Percentiles rank a stretch among this genome's conserved stretches.
phyloP scores from a whole-genome alignment of 2,329 filamentous ascomycete genomes.

The Diaporthe ampelina region DNA sequence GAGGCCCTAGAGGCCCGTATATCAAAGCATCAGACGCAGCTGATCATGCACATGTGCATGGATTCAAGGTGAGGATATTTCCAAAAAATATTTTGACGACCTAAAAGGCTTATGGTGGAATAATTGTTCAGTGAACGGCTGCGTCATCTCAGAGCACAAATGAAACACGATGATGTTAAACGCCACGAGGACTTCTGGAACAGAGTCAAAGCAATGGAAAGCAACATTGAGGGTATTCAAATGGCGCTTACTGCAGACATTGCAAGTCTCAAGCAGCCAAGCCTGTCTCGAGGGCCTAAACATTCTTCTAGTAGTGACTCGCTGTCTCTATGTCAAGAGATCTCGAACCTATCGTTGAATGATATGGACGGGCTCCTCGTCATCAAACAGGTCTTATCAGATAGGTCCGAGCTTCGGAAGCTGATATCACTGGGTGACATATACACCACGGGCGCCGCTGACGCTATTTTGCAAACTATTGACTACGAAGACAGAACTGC shows the following conservation, averaged over 20 bases:
- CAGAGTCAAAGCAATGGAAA: neutral
- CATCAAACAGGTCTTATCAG: neutral
- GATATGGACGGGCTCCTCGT: neutral
- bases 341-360: neutral
- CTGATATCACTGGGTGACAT: neutral
- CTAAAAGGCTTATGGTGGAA: neutral
- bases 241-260: neutral
- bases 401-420: neutral
- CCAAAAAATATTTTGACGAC: too few relatives aligned
- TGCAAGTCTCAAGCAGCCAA: neutral
- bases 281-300: neutral
- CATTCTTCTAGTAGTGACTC: too few relatives aligned
- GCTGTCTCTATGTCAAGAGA: neutral
- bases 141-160: neutral
- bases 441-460: neutral
- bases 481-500: neutral
- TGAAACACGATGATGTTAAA: neutral
- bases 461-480: neutral
- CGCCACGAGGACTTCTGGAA: neutral
- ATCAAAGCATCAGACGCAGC: neutral
- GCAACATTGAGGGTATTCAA: neutral
- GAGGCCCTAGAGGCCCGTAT: constrained; percentile 8
- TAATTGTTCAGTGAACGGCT: neutral
- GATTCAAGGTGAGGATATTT: neutral
- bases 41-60: neutral